Evolutionary conservation across 768 basidiomycete genomes (phyloP).

Genomic region (Crepidotus variabilis): DNA sequence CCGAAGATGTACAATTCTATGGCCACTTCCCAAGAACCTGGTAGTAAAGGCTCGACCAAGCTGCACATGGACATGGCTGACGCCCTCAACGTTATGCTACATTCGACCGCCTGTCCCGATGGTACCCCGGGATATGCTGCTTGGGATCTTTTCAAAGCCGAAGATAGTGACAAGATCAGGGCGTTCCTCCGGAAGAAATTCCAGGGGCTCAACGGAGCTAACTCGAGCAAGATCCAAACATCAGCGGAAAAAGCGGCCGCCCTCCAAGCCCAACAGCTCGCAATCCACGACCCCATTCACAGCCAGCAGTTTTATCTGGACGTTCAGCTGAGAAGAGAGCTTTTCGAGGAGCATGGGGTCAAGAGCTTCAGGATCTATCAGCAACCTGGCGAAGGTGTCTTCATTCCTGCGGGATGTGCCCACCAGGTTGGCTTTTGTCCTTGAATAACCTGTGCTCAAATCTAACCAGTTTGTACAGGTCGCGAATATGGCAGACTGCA

Average conservation of each 20-base stretch:
- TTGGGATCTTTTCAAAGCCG: constrained; percentile 87
- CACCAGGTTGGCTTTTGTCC: constrained; percentile 61
- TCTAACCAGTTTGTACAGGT: constrained; percentile 45
- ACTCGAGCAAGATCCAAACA: neutral
- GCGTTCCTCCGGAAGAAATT: constrained; percentile 67
- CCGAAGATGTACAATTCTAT: constrained; percentile 97
- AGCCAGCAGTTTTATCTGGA: constrained; percentile 87
- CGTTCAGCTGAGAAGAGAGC: constrained; percentile 55
- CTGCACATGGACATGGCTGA: constrained; percentile 96
- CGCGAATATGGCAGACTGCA: constrained; percentile 88
- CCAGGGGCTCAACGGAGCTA: constrained; percentile 11
- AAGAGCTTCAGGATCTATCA: constrained; percentile 85
- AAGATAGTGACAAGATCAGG: constrained; percentile 78
- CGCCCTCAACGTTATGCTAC: constrained; percentile 89
- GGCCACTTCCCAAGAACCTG: constrained; percentile 59
- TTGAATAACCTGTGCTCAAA: neutral
- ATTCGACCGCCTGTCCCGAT: constrained; percentile 51
- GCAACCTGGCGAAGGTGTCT: constrained; percentile 87
- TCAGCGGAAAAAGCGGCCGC: constrained; percentile 12
- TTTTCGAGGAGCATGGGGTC: constrained; percentile 67
- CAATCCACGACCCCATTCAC: constrained; percentile 83
- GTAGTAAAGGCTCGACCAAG: constrained; percentile 81
- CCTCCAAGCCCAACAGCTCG: constrained; percentile 28
- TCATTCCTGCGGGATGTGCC: constrained; percentile 92
- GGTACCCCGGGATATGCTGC: constrained; percentile 77